Base-by-base conservation (phyloP, 371 early-diverging fungal genomes). In the Massospora cicadina region DNA sequence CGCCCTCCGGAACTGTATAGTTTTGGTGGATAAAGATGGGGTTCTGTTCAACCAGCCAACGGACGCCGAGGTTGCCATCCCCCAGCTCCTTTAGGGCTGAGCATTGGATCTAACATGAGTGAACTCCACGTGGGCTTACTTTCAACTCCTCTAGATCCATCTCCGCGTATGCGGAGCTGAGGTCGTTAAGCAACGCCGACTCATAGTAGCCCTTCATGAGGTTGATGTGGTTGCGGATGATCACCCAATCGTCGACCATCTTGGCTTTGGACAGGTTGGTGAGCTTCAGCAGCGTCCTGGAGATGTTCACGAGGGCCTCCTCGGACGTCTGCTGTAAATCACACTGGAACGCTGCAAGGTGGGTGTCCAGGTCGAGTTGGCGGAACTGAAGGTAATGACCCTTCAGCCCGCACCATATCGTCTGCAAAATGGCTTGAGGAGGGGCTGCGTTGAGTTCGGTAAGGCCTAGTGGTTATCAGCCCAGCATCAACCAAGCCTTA, bases 1-100 rank as follows among this genome's bases (percentile, higher is more conserved):
- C 7, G 12, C 32, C 21, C 21, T 60, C 60, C 5, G 60, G 60
- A 28, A 30, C 3, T 3, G 24, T 60, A 60, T 60, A 60, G 30
- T 26, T 30, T 21, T 60, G 60, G 31, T 27, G 32, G 21, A 60
- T 32, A 31, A 60, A 60, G 24, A 60, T 60, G 24, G 60, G 60
- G 30, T 60, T 60, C 31, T 60, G 60, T 26, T 60, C 60, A 28
- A 60, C 30, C 31, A 60, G 31, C 60, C 60, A 60, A 7, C 31
- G 25, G 27, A 60, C 31, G 12, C 60, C 60, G 10, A 60, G 13
- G 23, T 60, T 60, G 30, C 31, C 31, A 21, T 32, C 60, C 3
- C 13, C 28, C 31, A 60, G 23, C 23, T 30, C 60, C 31, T 60
- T 27, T 12, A 60, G 31, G 21, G 60, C 60, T 60, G 31, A 7